Evolutionary conservation across 495 filamentous ascomycete genomes (phyloP), one percentile per base, ranked within the genome.

Genomic region (Terfezia claveryi): DNA sequence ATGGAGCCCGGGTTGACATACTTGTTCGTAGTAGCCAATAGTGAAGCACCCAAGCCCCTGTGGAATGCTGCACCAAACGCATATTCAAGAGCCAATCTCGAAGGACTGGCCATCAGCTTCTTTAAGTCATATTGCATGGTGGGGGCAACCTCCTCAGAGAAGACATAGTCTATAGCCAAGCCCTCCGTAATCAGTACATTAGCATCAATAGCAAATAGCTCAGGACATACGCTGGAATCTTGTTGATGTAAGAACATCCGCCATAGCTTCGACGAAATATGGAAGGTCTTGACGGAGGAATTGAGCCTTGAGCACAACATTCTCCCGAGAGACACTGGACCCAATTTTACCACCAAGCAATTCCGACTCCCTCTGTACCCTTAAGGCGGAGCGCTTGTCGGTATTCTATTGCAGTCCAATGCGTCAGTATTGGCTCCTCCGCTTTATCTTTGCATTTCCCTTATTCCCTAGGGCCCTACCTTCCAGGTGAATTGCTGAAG

Each of bases 401-500:
- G 91, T 96, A 69, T 78, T 82, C 92, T 98, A 20, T 12, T 32
- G 63, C 60, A 52, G 50, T 51, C 41, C 49, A 52, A 58, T 62
- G 52, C 44, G 9, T 58, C 55, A 49, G 14, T 50, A 32, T 32
- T 4, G 27, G 7, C 27, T 46, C 49, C 53, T 56, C 53, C 38
- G 11, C 14, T 55, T 44, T 10, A 44, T 17, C 1, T 11, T 32
- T 53, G 32, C 36, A 37, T 53, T 46, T 53, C 12, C 11, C 38
- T 44, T 16, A 38, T 53, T 32, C 27, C 27, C 27, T 32, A 32
- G 27, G 27, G 27, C 74, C 80, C 57, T 67, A 91, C 91, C 83
- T 91, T 89, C 82, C 94, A 99, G 55, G 91, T 87, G 70, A 85
- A 96, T 66, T 84, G 80, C 71, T 91, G 82, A 59, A 99, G 73